Percentiles rank a stretch among this genome's conserved stretches.
Conservation (phyloP, 2,329 filamentous ascomycete species). For the Periconia digitata region DNA sequence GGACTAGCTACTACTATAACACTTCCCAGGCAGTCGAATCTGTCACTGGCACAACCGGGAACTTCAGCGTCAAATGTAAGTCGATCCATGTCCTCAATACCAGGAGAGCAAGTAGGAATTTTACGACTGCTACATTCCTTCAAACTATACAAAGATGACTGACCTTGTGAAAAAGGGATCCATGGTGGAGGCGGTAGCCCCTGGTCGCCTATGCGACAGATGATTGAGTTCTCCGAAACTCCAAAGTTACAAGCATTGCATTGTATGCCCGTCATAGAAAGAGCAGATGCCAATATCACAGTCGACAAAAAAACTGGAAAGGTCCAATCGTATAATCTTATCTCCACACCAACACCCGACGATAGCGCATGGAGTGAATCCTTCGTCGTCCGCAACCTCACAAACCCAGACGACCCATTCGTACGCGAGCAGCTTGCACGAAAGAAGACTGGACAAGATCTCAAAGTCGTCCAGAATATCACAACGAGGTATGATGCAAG, state of each 20-base stretch:
- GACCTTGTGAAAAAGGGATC: too few species aligned
- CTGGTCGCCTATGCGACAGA: too few species aligned
- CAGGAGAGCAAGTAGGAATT: not conserved
- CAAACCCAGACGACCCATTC: conserved; percentile 1
- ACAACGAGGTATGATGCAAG: conserved; percentile 9
- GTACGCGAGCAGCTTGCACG: conserved; percentile 1
- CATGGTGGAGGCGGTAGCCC: conserved; percentile 8
- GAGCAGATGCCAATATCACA: conserved; percentile 8
- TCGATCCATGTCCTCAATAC: not conserved
- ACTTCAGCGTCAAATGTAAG: conserved; percentile 16
- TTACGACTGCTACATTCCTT: not conserved
- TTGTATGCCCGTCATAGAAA: conserved; percentile 18
- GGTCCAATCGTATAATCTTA: conserved; percentile 9
- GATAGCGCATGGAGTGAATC: conserved; percentile 10
- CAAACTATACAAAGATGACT: too few species aligned
- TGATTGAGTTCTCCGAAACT: conserved; percentile 5
- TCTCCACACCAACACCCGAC: conserved; percentile 2
- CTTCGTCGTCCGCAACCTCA: conserved; percentile 8
- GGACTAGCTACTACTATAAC: conserved; percentile 9
- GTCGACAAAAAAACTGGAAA: conserved; percentile 7
- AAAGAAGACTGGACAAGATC: not conserved
- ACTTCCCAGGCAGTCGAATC: not conserved
- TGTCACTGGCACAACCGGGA: conserved; percentile 1
- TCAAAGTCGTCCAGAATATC: conserved; percentile 3
- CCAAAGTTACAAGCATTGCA: conserved; percentile 12